A percentile compares a stretch with the other conserved stretches of the same genome.
These are phyloP conservation scores for Sistotremastrum suecicum DNA, from an alignment of 768 basidiomycete genomes.

Conservation along the genomic window DNA sequence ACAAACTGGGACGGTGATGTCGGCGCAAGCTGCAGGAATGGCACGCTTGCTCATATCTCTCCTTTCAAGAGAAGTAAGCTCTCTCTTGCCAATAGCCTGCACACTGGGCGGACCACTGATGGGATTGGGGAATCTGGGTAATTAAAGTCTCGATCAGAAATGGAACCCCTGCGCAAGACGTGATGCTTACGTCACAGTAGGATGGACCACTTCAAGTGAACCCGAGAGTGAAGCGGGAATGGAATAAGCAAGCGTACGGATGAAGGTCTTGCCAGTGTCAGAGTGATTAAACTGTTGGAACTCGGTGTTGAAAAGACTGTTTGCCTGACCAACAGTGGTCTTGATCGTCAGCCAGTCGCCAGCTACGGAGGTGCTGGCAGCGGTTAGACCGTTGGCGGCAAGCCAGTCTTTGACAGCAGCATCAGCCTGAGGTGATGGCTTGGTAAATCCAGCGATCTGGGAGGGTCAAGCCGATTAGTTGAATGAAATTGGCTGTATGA, in stretches of 20 bases:
- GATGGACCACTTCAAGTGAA: constrained; percentile 19
- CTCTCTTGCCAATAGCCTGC: background rate
- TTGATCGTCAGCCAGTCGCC: constrained; percentile 23
- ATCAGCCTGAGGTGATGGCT: background rate
- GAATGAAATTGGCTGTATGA: background rate
- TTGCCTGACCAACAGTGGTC: constrained; percentile 20
- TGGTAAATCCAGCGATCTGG: too few relatives aligned
- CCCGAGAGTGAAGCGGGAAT: constrained; percentile 18
- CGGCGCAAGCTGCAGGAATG: constrained; percentile 14
- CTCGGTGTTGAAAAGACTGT: constrained; percentile 20
- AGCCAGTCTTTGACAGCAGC: constrained; percentile 5
- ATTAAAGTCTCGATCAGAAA: background rate
- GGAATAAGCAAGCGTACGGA: constrained; percentile 25
- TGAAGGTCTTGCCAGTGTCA: constrained; percentile 13
- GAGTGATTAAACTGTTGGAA: constrained; percentile 21
- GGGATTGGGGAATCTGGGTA: constrained; percentile 6
- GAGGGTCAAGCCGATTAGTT: too few relatives aligned
- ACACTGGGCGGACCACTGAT: constrained; percentile 3
- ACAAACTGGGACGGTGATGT: constrained; percentile 15
- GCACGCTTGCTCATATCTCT: background rate
- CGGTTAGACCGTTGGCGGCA: background rate
- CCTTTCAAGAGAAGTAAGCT: background rate
- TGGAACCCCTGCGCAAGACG: background rate
- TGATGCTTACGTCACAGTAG: constrained; percentile 13
- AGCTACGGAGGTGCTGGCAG: constrained; percentile 1